phyloP scores from a whole-genome alignment of 345 rosid genomes.

The Hibiscus tridactylites region DNA sequence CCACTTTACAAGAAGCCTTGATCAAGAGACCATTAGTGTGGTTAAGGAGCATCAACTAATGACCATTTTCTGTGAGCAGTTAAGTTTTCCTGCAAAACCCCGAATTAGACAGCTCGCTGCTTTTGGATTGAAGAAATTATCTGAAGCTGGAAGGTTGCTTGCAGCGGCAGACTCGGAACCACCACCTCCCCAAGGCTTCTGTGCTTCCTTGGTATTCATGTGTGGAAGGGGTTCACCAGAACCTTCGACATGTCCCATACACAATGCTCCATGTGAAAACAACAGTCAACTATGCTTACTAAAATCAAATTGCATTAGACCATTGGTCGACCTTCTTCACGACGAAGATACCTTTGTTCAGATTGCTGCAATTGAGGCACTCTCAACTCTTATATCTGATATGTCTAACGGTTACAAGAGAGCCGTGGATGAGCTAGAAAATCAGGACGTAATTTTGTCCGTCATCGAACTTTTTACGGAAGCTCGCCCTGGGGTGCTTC shows the following conservation, averaged over 20 bases:
- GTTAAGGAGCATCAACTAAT: constrained; percentile 26
- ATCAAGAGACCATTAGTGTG: constrained; percentile 15
- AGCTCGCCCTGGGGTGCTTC: constrained; percentile 29
- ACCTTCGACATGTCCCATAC: constrained; percentile 26
- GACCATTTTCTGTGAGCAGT: constrained; percentile 25
- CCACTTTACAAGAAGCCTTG: constrained; percentile 24
- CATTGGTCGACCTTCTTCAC: constrained; percentile 25
- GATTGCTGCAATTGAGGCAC: constrained; percentile 6
- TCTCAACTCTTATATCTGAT: constrained; percentile 29
- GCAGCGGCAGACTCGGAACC: constrained; percentile 20
- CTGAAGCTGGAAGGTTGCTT: constrained; percentile 25
- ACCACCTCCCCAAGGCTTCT: constrained; percentile 19
- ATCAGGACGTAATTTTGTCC: constrained; percentile 13
- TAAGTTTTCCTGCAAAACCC: constrained; percentile 19
- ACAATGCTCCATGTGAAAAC: constrained; percentile 23
- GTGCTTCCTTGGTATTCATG: constrained; percentile 19
- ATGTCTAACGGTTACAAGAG: constrained; percentile 16
- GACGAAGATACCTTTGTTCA: constrained; percentile 28
- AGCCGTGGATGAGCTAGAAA: constrained; percentile 27
- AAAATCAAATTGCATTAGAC: constrained; percentile 12
- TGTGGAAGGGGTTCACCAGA: constrained; percentile 21
- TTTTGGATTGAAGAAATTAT: constrained; percentile 32
- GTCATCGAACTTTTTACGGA: constrained; percentile 26
- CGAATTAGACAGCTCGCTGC: constrained; percentile 31
- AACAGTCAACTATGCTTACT: constrained; percentile 22